Percentiles rank a stretch among this genome's conserved stretches.
These are phyloP conservation scores for Podila epicladia DNA, from an alignment of 192 early-diverging fungal species.

Conservation along the genomic window DNA sequence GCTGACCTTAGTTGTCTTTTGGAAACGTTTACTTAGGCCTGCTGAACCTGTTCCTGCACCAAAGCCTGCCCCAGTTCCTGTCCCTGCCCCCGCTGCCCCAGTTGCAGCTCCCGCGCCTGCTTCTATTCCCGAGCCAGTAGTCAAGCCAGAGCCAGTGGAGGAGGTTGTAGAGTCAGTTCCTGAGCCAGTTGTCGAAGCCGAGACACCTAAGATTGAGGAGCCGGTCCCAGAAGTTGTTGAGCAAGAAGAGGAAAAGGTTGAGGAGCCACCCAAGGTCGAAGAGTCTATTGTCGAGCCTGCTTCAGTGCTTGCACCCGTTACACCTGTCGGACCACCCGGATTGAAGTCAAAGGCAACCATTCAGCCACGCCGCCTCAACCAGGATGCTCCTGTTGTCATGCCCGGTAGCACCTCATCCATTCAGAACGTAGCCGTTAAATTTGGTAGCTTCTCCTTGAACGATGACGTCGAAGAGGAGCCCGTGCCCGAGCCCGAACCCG, in stretches of 20 bases:
- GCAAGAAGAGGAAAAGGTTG: constrained; percentile 12
- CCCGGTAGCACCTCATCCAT: constrained; percentile 70
- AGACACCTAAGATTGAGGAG: constrained; percentile 21
- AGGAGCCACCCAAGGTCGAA: constrained; percentile 14
- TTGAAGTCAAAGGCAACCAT: constrained; percentile 54
- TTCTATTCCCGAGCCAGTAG: constrained; percentile 29
- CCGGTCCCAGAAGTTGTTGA: constrained; percentile 14
- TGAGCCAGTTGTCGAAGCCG: constrained; percentile 22
- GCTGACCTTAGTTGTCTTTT: no score
- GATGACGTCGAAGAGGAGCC: constrained; percentile 60
- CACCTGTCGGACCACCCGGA: constrained; percentile 54
- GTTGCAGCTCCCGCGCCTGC: constrained; percentile 40
- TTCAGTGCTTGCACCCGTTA: constrained; percentile 14
- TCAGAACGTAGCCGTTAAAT: constrained; percentile 77
- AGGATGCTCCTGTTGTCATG: constrained; percentile 92
- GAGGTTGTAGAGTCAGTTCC: constrained; percentile 15
- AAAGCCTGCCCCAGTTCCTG: constrained; percentile 31
- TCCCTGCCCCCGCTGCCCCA: constrained; percentile 51
- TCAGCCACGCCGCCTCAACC: constrained; percentile 79
- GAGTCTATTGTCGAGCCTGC: constrained; percentile 25
- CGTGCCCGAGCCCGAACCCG: constrained; percentile 23
- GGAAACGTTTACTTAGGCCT: not conserved
- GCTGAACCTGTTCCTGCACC: constrained; percentile 28
- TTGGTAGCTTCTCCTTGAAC: constrained; percentile 80
- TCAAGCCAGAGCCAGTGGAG: constrained; percentile 20